Evolutionary conservation across 2,329 filamentous ascomycete genomes (phyloP).

Genomic region (Clonostachys solani): DNA sequence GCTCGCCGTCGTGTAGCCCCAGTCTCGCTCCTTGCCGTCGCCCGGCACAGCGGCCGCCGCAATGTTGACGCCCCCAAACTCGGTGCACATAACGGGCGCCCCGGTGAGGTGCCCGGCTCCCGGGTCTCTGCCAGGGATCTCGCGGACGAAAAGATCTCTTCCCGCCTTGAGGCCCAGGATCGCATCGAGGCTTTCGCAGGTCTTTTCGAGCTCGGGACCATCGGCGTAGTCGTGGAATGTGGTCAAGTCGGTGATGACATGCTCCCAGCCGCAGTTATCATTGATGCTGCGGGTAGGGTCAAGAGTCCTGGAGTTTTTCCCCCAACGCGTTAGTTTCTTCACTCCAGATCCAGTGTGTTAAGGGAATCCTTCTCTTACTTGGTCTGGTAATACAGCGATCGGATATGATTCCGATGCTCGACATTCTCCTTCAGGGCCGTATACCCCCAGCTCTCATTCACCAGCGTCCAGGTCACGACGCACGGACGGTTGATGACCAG

Average conservation of each 20-base stretch:
- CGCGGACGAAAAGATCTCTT: conserved; percentile 48
- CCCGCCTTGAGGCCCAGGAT: conserved; percentile 50
- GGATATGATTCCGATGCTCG: conserved; percentile 60
- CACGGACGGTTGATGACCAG: conserved; percentile 63
- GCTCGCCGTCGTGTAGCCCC: conserved; percentile 65
- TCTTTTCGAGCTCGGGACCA: conserved; percentile 46
- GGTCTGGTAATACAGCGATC: conserved; percentile 59
- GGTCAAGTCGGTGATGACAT: conserved; percentile 58
- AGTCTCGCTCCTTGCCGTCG: conserved; percentile 38
- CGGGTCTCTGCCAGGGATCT: conserved; percentile 33
- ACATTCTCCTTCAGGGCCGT: conserved; percentile 48
- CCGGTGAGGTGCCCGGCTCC: conserved; percentile 46
- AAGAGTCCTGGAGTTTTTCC: conserved; percentile 30
- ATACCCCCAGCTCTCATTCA: conserved; percentile 64
- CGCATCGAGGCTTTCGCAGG: conserved; percentile 45
- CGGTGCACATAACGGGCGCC: conserved; percentile 60
- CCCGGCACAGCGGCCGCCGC: conserved; percentile 36
- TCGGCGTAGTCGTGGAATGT: conserved; percentile 68
- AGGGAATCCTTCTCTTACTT: conserved; percentile 36
- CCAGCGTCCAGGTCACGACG: conserved; percentile 62
- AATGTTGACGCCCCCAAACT: conserved; percentile 68
- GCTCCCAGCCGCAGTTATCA: conserved; percentile 71
- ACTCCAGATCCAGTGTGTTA: not conserved
- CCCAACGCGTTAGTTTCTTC: conserved; percentile 12
- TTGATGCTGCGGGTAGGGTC: conserved; percentile 63